phyloP scores from a whole-genome alignment of 163 green algal species.

The Scenedesmus sp. region DNA sequence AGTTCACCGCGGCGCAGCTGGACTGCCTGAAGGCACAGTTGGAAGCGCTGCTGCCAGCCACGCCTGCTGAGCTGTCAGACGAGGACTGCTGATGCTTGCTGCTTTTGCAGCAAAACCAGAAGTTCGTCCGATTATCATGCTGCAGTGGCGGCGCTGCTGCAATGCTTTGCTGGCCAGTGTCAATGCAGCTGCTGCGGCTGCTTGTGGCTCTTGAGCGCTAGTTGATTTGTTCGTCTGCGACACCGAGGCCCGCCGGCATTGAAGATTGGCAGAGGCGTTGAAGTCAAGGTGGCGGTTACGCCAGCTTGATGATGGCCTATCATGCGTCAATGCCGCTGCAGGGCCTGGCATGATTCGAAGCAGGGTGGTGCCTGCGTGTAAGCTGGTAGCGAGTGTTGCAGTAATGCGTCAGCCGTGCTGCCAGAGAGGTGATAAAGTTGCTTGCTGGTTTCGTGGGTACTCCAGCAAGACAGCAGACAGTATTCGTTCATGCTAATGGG shows the following conservation, averaged over 20 bases:
- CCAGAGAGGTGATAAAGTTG: not conserved
- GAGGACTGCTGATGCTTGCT: not conserved
- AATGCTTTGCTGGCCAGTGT: too few species aligned
- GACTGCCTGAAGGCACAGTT: slow-evolving; percentile 54
- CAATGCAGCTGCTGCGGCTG: too few species aligned
- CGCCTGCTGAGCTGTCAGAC: not conserved
- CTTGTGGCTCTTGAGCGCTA: too few species aligned
- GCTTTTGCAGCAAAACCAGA: not conserved
- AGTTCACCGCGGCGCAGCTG: slow-evolving; percentile 52
- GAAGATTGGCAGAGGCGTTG: too few species aligned
- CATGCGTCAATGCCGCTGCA: not conserved
- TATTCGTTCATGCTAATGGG: not conserved
- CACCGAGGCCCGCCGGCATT: too few species aligned
- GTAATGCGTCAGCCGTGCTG: not conserved
- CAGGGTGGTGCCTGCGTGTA: not conserved
- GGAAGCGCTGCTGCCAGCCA: slow-evolving; percentile 58
- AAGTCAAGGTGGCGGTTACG: not conserved
- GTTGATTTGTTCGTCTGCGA: too few species aligned
- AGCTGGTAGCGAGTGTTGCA: not conserved
- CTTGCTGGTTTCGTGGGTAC: not conserved
- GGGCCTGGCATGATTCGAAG: not conserved
- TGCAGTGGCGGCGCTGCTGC: too few species aligned
- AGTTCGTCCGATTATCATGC: too few species aligned
- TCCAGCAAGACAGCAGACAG: not conserved
- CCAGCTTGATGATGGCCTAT: not conserved